Evolutionary conservation across 768 basidiomycete species (phyloP).

Genomic region (Leccinum arenicola): DNA sequence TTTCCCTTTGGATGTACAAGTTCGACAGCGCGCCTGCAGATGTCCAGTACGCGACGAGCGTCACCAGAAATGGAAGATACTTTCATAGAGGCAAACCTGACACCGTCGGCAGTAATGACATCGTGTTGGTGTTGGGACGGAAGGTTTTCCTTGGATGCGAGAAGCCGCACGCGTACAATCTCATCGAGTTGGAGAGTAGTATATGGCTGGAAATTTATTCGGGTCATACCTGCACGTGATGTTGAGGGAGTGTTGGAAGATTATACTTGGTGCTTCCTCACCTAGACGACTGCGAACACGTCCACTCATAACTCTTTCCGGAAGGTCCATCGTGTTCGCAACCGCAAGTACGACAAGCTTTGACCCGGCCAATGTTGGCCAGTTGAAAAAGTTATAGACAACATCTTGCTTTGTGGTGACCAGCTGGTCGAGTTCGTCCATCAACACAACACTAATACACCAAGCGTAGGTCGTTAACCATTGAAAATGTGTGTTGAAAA

Average conservation of each 20-base stretch:
- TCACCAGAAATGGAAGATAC: constrained; percentile 86
- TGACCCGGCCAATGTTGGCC: constrained; percentile 88
- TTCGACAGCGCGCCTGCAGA: constrained; percentile 90
- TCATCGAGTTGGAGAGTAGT: constrained; percentile 70
- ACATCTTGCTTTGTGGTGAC: constrained; percentile 97
- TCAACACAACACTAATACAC: constrained; percentile 79
- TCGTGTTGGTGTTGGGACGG: constrained; percentile 43
- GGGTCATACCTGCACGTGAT: constrained; percentile 64
- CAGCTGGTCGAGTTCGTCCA: constrained; percentile 98
- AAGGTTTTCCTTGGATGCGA: constrained; percentile 52
- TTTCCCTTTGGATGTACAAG: constrained; percentile 52
- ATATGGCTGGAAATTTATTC: constrained; percentile 93
- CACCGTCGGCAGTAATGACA: constrained; percentile 65
- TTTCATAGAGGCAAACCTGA: constrained; percentile 81
- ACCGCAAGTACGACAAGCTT: constrained; percentile 95
- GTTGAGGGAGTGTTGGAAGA: not conserved
- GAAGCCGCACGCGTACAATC: constrained; percentile 84
- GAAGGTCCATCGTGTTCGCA: constrained; percentile 97
- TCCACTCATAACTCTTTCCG: constrained; percentile 89
- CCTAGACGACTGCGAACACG: constrained; percentile 91
- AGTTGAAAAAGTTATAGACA: constrained; percentile 99
- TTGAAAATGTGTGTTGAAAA: not conserved
- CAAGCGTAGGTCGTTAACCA: constrained; percentile 4
- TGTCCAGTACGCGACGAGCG: constrained; percentile 88
- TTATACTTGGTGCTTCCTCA: constrained; percentile 32